A percentile compares a stretch with the other conserved stretches of the same genome.
These are phyloP conservation scores for Capsella bursapastoris DNA, from an alignment of 345 rosid species.

Conservation along the genomic window DNA sequence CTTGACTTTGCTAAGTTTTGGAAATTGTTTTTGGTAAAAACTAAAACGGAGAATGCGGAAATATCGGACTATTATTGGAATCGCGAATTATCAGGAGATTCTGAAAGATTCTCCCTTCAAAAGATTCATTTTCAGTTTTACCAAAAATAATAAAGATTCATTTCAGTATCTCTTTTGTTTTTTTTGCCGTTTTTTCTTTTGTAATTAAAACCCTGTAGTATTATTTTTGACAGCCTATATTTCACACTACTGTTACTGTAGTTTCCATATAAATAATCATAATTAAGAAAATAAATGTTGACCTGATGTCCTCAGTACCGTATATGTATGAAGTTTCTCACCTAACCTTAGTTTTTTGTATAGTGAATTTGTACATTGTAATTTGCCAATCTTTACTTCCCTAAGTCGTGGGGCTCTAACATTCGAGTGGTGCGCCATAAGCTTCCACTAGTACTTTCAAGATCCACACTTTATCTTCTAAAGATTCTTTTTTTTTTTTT, in stretches of 20 bases:
- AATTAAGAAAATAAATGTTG: not conserved
- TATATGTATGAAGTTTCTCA: not conserved
- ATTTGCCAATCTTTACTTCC: conserved; percentile 11
- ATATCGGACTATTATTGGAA: conserved; percentile 38
- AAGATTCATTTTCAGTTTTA: conserved; percentile 25
- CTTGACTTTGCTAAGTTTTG: conserved; percentile 26
- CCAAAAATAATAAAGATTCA: no score
- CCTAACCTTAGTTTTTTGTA: conserved; percentile 16
- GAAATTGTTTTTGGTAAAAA: conserved; percentile 5
- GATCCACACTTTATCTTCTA: conserved; percentile 5
- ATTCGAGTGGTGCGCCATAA: conserved; percentile 36
- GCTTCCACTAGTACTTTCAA: conserved; percentile 13
- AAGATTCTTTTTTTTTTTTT: conserved; percentile 18
- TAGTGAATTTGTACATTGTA: no score
- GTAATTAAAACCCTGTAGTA: not conserved
- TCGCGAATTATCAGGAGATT: conserved; percentile 38
- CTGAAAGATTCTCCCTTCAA: conserved; percentile 33
- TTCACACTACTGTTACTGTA: no score
- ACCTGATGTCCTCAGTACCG: not conserved
- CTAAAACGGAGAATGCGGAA: conserved; percentile 15
- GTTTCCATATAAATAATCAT: not conserved
- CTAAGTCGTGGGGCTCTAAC: conserved; percentile 15
- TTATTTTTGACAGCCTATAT: no score
- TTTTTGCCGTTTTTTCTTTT: not conserved
- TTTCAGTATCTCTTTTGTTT: conserved; percentile 20